Evolutionary conservation across 1,139 yeast genomes (phyloP).

Genomic region (Tardiomyces depauwii): DNA sequence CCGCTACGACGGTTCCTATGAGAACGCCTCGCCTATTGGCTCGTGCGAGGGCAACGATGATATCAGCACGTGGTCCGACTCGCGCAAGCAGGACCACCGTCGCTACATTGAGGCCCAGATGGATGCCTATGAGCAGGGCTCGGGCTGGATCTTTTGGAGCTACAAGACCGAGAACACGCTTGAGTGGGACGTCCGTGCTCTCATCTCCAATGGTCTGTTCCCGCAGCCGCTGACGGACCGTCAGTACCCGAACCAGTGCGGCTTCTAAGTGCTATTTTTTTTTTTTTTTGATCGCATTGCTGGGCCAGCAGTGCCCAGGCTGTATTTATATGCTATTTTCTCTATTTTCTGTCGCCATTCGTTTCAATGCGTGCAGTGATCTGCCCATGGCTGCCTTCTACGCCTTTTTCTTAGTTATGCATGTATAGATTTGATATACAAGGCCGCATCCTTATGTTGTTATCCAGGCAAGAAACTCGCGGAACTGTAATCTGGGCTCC

Average conservation of each 20-base stretch:
- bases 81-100: slow-evolving; percentile 42
- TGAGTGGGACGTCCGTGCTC: slow-evolving; percentile 75
- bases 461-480: too few species aligned
- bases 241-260: slow-evolving; percentile 61
- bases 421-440: too few species aligned
- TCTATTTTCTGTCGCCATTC: background rate
- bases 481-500: too few species aligned
- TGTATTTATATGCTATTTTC: background rate
- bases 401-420: too few species aligned
- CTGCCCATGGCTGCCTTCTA: too few species aligned
- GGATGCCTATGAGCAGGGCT: slow-evolving; percentile 22
- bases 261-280: slow-evolving; percentile 14
- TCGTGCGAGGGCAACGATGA: slow-evolving; percentile 52
- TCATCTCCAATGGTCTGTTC: slow-evolving; percentile 50
- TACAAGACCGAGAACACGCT: slow-evolving; percentile 77
- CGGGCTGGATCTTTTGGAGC: slow-evolving; percentile 50
- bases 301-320: slow-evolving; percentile 1
- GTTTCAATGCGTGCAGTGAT: background rate
- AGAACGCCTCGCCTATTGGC: slow-evolving; percentile 41
- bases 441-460: too few species aligned
- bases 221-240: slow-evolving; percentile 69
- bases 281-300: slow-evolving; percentile 1
- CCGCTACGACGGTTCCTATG: slow-evolving; percentile 64
- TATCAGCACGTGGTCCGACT: slow-evolving; percentile 47
- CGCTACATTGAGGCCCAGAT: slow-evolving; percentile 79